Base-by-base conservation (phyloP, 2,329 filamentous ascomycete genomes). In the Colletotrichum chlorophyti region DNA sequence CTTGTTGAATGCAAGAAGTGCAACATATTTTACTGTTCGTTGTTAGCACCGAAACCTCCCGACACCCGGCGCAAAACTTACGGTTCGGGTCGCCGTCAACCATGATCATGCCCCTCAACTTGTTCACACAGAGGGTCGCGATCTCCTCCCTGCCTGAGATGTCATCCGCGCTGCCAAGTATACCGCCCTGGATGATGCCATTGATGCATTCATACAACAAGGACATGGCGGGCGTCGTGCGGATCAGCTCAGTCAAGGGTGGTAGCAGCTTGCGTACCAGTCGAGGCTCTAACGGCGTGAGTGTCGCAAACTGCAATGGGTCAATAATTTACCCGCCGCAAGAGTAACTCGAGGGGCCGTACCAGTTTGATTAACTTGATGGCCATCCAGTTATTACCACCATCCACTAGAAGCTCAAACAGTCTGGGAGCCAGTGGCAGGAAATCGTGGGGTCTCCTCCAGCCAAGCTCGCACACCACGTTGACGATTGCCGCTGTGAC, bases 321-420 rank as follows among this genome's bases (percentile, higher is more conserved):
- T 62, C 48, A 62, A 52, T 19, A 40, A n/a, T 29, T 9, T 27
- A 5, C 15, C 7, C n/a, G 15, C 43, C 5, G 19, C 24, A n/a
- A 2, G 5, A 7, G 11, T 14, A 8, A 24, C 12, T 21, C 8
- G 15, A 6, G 19, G 12, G 53, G 29, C 77, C 85, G 65, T 73
- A 94, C 91, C 63, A 99, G 83, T 76, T 99, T 99, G 72, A 99
- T 98, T 62, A 99, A 86, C 73, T 99, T 99, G 71, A 99, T 99
- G 58, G 93, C 93, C 94, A 99, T 98, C 95, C 95, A 99, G 74
- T 99, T 99, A 74, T 99, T 98, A 32, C 90, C 90, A 53, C 93
- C 89, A 60, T 96, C 90, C 11, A 97, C 93, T 23, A 99, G 79
- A 15, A 99, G 82, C 70, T 97, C 93, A 68, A 98, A 99, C 23